Percentiles rank a stretch among this genome's conserved stretches.
These are phyloP conservation scores for Ceratobasidium sp. DNA, from an alignment of 1,284 basidiomycete genomes.

Conservation along the genomic window DNA sequence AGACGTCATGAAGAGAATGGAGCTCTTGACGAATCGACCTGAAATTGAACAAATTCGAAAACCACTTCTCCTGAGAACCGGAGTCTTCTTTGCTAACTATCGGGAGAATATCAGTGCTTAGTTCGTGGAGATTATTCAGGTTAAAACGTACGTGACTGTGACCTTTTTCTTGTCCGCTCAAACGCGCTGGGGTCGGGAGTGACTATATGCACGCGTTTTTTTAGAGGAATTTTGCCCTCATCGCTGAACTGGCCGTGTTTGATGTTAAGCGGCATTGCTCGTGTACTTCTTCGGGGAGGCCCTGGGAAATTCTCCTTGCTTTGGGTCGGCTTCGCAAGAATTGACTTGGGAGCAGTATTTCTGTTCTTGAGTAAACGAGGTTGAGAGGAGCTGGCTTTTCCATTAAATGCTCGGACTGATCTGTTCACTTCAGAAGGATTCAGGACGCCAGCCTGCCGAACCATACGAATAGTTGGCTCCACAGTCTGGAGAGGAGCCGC, in stretches of 20 bases:
- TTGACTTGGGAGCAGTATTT: background rate
- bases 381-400: background rate
- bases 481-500: background rate
- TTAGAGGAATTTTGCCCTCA: background rate
- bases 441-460: constrained; percentile 6
- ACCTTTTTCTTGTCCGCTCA: constrained; percentile 7
- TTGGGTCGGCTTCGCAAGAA: background rate
- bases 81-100: background rate
- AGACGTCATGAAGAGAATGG: constrained; percentile 70
- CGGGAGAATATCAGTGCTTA: background rate
- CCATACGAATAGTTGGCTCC: constrained; percentile 10
- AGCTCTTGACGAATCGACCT: constrained; percentile 72
- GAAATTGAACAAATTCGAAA: constrained; percentile 88
- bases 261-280: constrained; percentile 5
- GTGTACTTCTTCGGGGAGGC: constrained; percentile 4
- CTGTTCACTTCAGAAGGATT: background rate
- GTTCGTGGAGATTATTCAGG: background rate
- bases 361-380: background rate
- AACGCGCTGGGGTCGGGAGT: constrained; percentile 8
- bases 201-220: constrained; percentile 37
- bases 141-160: constrained; percentile 11
- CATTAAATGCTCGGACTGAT: no score
- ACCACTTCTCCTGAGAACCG: constrained; percentile 65
- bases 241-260: background rate
- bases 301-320: constrained; percentile 20